Evolutionary conservation across 176 grass and related monocot genomes (phyloP), one percentile per base, ranked within the genome.

Genomic region (barley (Hordeum vulgare)): DNA sequence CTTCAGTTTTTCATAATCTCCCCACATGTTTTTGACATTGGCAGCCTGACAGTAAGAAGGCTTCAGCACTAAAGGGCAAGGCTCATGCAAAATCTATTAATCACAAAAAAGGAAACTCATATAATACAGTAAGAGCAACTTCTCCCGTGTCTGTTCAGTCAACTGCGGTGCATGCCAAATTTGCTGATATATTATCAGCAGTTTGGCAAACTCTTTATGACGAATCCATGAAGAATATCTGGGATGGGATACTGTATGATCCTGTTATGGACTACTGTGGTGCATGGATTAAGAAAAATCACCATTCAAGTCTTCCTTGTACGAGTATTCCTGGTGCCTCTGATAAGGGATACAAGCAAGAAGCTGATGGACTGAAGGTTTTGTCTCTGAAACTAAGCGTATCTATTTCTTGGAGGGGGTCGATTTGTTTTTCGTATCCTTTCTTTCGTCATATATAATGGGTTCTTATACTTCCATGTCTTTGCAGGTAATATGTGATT

Each of bases 151-250:
- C 25, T 82, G 63, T 74, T 79, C 73, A 75, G 33, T 79, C 61
- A 67, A 35, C 10, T 56, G 74, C n/a, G 25, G 57, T 66, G 15
- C 57, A 78, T 85, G 79, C 71, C 34, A 82, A 90, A 66, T 93
- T 88, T 40, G 42, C 80, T 84, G 89, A 89, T 75, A 31, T 89
- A 61, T 62, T 96, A 66, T 82, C 89, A 79, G 61, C 89, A 82
- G 81, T 89, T 70, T 63, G 64, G 67, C 42, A 89, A 90, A 88
- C 73, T 51, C 57, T 91, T 76, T 90, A 98, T 83, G 84, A 96
- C 24, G 91, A 98, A 66, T 84, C 85, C 53, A 94, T 98, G 93
- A 96, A 87, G 74, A 82, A 82, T 88, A 28, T 96, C 49, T 96
- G 93, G 93, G 85, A 89, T 24, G 74, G 35, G 82, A 40, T 92